Conservation (phyloP, 495 filamentous ascomycete genomes). For the Aspergillus saccharolyticus region DNA sequence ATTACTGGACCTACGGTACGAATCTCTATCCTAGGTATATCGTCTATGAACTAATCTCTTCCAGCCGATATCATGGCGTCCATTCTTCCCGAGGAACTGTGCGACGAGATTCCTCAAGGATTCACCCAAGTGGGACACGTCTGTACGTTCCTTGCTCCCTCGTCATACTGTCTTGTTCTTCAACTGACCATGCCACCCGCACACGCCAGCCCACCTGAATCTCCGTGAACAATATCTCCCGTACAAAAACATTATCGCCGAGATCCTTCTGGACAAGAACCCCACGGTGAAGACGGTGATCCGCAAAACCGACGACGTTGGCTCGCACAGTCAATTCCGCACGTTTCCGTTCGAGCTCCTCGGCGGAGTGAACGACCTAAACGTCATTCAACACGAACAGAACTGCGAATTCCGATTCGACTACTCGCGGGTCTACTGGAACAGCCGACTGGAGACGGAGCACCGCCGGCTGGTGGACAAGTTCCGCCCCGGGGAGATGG, state of each 20-base stretch:
- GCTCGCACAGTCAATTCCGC: slow-evolving; percentile 75
- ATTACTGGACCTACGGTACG: slow-evolving; percentile 78
- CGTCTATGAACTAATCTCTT: slow-evolving; percentile 1
- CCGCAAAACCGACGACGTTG: slow-evolving; percentile 89
- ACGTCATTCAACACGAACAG: slow-evolving; percentile 64
- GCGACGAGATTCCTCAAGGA: slow-evolving; percentile 70
- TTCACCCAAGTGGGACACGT: slow-evolving; percentile 88
- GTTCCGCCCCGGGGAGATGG: slow-evolving; percentile 79
- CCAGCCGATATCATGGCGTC: slow-evolving; percentile 76
- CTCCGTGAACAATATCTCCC: slow-evolving; percentile 73
- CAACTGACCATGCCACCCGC: slow-evolving; percentile 9
- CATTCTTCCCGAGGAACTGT: slow-evolving; percentile 66
- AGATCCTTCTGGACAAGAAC: slow-evolving; percentile 87
- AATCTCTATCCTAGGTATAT: not conserved
- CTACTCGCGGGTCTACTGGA: slow-evolving; percentile 91
- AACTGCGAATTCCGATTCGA: slow-evolving; percentile 47
- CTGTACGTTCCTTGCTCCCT: slow-evolving; percentile 44
- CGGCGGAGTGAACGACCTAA: slow-evolving; percentile 68
- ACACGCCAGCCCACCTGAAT: slow-evolving; percentile 69
- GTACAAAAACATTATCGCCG: slow-evolving; percentile 77
- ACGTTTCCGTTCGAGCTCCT: slow-evolving; percentile 95
- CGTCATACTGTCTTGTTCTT: not conserved
- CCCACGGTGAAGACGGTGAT: slow-evolving; percentile 77
- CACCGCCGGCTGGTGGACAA: slow-evolving; percentile 73
- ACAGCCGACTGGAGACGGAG: slow-evolving; percentile 81